Percentiles rank a stretch among this genome's conserved stretches.
phyloP scores from a whole-genome alignment of 371 early-diverging fungal genomes.

The Syncephalastrum sp. region DNA sequence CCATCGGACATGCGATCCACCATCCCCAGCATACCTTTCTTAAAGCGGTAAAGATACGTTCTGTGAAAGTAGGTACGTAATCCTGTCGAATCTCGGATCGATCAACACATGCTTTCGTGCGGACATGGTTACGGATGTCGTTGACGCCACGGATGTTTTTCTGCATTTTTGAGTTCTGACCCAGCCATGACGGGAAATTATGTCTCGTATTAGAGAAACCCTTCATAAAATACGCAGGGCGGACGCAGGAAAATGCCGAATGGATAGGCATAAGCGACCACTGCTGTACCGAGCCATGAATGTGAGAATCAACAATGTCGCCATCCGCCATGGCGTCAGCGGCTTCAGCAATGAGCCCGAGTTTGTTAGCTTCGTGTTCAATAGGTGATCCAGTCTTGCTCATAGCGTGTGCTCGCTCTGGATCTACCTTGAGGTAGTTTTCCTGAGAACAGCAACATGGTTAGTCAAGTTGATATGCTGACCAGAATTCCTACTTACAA shows the following conservation, averaged over 20 bases:
- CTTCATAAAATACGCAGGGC: conserved; percentile 81
- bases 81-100: conserved; percentile 81
- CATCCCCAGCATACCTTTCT: conserved; percentile 37
- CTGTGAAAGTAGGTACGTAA: conserved; percentile 79
- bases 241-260: conserved; percentile 85
- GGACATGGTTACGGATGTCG: conserved; percentile 85
- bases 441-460: conserved; percentile 34
- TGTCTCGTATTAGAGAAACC: conserved; percentile 47
- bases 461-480: neutral
- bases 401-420: conserved; percentile 19
- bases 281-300: conserved; percentile 79
- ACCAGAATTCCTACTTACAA: conserved; percentile 47
- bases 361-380: conserved; percentile 25
- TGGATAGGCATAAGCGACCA: conserved; percentile 95
- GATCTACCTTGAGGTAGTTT: conserved; percentile 42
- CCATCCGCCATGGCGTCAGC: conserved; percentile 90
- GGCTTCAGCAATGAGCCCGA: conserved; percentile 74
- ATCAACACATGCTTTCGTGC: conserved; percentile 78
- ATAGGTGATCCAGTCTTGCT: conserved; percentile 12
- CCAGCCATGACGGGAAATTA: conserved; percentile 80
- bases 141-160: conserved; percentile 75
- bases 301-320: conserved; percentile 82
- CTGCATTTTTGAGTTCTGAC: conserved; percentile 84
- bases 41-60: conserved; percentile 65
- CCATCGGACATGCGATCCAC: conserved; percentile 6